phyloP scores from a whole-genome alignment of 495 filamentous ascomycete species.

The Aspergillus sclerotioniger region DNA sequence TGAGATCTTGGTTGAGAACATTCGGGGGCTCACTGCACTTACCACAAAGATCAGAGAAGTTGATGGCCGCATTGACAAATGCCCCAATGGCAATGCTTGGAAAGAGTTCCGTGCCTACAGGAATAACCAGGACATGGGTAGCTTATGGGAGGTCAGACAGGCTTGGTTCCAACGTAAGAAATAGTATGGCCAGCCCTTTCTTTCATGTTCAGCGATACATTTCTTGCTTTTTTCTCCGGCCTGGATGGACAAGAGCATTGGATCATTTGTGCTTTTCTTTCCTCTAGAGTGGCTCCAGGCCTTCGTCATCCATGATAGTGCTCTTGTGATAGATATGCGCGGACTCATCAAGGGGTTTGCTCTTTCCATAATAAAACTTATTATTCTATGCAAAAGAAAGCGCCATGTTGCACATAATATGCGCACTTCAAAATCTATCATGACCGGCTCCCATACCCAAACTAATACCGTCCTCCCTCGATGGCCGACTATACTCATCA shows the following conservation, averaged over 20 bases:
- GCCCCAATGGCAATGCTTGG: conserved; percentile 48
- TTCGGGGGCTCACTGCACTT: conserved; percentile 31
- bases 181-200: not conserved
- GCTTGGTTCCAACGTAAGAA: conserved; percentile 36
- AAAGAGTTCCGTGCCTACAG: conserved; percentile 50
- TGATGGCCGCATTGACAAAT: conserved; percentile 36
- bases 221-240: not conserved
- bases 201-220: not conserved
- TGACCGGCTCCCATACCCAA: conserved; percentile 10
- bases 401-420: conserved; percentile 7
- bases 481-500: conserved; percentile 27
- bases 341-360: too few relatives aligned
- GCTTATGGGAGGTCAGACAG: conserved; percentile 53
- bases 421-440: conserved; percentile 12
- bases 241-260: not conserved
- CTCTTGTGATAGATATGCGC: too few relatives aligned
- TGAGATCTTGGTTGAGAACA: conserved; percentile 33
- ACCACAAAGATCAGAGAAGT: conserved; percentile 39
- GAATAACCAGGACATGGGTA: conserved; percentile 56
- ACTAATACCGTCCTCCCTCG: conserved; percentile 23
- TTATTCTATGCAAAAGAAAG: not conserved
- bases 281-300: too few relatives aligned
- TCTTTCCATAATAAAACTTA: not conserved
- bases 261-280: too few relatives aligned
- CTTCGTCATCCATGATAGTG: too few relatives aligned